phyloP scores from a whole-genome alignment of 805 yeast genomes.

The Ogataea pini region DNA sequence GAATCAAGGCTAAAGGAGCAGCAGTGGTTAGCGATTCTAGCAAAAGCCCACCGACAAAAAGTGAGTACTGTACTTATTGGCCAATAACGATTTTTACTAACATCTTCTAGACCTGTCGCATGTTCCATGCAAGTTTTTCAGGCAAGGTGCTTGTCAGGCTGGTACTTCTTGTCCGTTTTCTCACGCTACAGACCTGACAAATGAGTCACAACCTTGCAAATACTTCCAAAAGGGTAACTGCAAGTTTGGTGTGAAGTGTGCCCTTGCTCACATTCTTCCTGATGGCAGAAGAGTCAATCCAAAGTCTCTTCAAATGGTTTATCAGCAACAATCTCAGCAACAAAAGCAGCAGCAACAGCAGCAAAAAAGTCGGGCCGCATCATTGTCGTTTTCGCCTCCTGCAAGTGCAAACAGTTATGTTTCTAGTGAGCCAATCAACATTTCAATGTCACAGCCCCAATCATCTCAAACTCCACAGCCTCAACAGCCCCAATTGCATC shows the following conservation, averaged over 20 bases:
- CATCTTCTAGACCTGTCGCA: constrained; percentile 66
- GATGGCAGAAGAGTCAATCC: constrained; percentile 83
- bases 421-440: constrained; percentile 20
- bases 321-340: constrained; percentile 25
- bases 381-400: constrained; percentile 11
- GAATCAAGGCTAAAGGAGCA: background rate
- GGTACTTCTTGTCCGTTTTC: constrained; percentile 91
- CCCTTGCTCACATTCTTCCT: constrained; percentile 85
- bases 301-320: constrained; percentile 36
- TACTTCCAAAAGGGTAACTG: constrained; percentile 96
- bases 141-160: constrained; percentile 94
- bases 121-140: constrained; percentile 93
- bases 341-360: constrained; percentile 14
- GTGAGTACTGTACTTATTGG: too few species aligned
- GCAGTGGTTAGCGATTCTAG: constrained; percentile 17
- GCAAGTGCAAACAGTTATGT: constrained; percentile 10
- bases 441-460: constrained; percentile 1
- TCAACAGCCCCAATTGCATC: constrained; percentile 2
- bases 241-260: constrained; percentile 92
- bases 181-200: constrained; percentile 64
- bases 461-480: constrained; percentile 3
- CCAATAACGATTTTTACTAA: constrained; percentile 22
- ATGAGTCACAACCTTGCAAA: constrained; percentile 72
- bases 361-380: constrained; percentile 10
- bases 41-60: constrained; percentile 29